Evolutionary conservation across 148 eudicot species (phyloP).

Genomic region (Silene latifolia): DNA sequence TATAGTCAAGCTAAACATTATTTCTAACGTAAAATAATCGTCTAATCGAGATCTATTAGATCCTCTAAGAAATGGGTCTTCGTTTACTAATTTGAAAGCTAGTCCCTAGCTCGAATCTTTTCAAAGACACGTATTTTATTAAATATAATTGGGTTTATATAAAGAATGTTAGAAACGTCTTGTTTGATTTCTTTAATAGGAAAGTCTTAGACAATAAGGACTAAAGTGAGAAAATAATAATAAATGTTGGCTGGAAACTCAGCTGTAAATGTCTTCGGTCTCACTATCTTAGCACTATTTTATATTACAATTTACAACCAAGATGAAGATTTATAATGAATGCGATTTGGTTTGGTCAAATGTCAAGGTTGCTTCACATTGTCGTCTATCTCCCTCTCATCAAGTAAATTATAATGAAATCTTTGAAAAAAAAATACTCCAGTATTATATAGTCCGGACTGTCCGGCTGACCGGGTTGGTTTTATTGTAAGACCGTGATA

Average conservation of each 20-base stretch:
- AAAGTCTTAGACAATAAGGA: not conserved
- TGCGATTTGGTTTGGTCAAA: constrained; percentile 22
- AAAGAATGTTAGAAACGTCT: constrained; percentile 6
- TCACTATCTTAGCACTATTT: not conserved
- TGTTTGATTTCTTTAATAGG: not conserved
- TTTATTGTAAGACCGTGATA: no score
- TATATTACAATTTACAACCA: not conserved
- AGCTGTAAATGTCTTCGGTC: not conserved
- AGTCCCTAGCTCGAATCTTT: not conserved
- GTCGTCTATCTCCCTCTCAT: constrained; percentile 16
- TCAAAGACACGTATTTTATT: not conserved
- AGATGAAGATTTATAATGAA: not conserved
- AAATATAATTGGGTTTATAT: not conserved
- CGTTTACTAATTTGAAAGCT: not conserved
- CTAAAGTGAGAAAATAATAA: not conserved
- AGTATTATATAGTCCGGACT: no score
- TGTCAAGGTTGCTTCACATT: constrained; percentile 31
- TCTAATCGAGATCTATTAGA: not conserved
- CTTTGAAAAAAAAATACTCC: no score
- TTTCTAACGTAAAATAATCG: no score
- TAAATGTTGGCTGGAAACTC: constrained; percentile 6
- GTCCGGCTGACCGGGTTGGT: no score
- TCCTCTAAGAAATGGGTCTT: not conserved
- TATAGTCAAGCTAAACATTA: no score
- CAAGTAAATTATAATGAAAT: no score